Conservation (phyloP, 371 early-diverging fungal species). For the Rhizopus stolonifer region DNA sequence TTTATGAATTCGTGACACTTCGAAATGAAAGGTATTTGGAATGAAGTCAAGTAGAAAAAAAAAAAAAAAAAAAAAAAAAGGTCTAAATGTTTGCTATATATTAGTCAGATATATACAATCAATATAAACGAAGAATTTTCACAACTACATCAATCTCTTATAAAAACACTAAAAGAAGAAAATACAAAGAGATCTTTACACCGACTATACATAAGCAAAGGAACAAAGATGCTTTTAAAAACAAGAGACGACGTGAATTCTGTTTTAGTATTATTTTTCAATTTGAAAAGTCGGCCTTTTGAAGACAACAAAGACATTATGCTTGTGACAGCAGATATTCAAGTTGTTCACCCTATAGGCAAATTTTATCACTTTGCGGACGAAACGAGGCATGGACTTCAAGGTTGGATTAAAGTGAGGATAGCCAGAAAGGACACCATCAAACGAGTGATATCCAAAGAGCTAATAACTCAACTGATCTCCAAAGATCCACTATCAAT, state of each 20-base stretch:
- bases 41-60: neutral
- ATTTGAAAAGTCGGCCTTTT: constrained; percentile 4
- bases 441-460: neutral
- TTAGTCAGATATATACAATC: constrained; percentile 12
- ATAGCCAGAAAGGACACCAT: neutral
- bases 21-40: constrained; percentile 11
- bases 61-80: neutral
- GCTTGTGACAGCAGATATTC: constrained; percentile 23
- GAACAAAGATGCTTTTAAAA: constrained; percentile 26
- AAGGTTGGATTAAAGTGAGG: constrained; percentile 27
- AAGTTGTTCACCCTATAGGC: constrained; percentile 35
- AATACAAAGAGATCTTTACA: constrained; percentile 3
- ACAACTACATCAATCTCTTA: constrained; percentile 4
- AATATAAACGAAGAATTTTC: constrained; percentile 1
- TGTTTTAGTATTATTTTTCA: constrained; percentile 22
- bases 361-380: constrained; percentile 22
- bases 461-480: constrained; percentile 3
- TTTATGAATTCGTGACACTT: constrained; percentile 11
- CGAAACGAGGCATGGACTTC: neutral
- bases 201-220: constrained; percentile 34
- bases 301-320: constrained; percentile 5
- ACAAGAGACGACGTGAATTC: constrained; percentile 24
- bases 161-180: neutral
- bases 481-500: neutral
- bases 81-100: neutral